Base-by-base conservation (phyloP, 192 early-diverging fungal genomes). In the Podila clonocystis region DNA sequence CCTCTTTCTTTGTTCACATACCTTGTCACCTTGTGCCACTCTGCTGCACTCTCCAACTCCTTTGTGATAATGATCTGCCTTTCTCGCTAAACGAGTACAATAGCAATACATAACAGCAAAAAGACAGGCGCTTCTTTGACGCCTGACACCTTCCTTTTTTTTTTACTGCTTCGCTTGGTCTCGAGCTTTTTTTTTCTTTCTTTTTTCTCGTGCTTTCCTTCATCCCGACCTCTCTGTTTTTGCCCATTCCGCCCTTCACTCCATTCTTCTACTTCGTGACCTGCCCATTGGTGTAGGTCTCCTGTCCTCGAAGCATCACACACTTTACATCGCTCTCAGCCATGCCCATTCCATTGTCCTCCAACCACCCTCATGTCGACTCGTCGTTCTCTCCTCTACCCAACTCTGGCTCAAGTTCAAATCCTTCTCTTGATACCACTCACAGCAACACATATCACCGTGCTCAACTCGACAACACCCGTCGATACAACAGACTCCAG, bases 401-500 rank as follows among this genome's bases (percentile, higher is more conserved):
- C 59, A 61, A 61, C 30, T 11, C 59, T 24, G 17, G 17, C 30
- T 31, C 59, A 31, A 24, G 26, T 24, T 61, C 59, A 28, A 30
- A 30, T 34, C 31, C 26, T 19, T 26, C 28, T 33, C 11, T 6
- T 19, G 3, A 22, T 9, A 30, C 59, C 59, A 19, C 26, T 6
- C 0, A 0, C 59, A 31, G 5, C 19, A 24, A 5, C 59, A 15
- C 30, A 31, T 30, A 30, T 26, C 13, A 22, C 24, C 64, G 62
- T 30, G 67, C 61, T 1, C 76, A 68, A 8, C 60, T 63, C n/a
- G 76, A 72, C 58, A 70, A 31, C n/a, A 24, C 31, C 6, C 24
- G 77, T 3, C 60, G 77, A 5, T 80, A 70, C 70, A 67, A 50
- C 48, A 63, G 77, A 41, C 62, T 80, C n/a, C 77, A 73, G 28